Base-by-base conservation (phyloP, 2,329 filamentous ascomycete species). In the Ophiocordyceps polyrhachis-furcata region DNA sequence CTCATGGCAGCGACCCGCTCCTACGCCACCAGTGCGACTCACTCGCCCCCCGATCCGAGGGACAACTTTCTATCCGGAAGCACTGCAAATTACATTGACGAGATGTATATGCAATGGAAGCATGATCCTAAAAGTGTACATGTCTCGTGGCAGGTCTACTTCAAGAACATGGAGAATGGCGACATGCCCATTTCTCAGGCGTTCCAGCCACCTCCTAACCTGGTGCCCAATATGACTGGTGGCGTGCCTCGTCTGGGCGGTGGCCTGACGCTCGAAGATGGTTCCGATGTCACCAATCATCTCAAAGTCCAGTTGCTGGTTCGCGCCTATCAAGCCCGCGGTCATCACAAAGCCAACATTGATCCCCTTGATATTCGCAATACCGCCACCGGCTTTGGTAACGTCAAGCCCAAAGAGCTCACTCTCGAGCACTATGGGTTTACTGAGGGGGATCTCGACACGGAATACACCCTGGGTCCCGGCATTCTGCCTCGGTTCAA, bases 61-160 rank as follows among this genome's bases (percentile, higher is more conserved):
- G 91, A 98, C 67, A 93, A 81, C 68, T 98, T 98, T 73, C 76
- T 98, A 49, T 85, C 87, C 51, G 91, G 91, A 53, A 96, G 85
- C 71, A 91, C 89, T 49, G 91, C 91, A 66, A 95, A 93, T 70
- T 98, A 98, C 69, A 86, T 98, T 62, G 91, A 98, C 65, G 91
- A 95, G 71, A 98, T 98, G 91, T 98, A 98, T 67, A 71, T 95
- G 70, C 80, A 88, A 62, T 98, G 91, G 91, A 94, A 89, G 68
- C 73, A 83, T 51, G 87, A 98, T 56, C 88, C 91, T 44, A 75
- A 79, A 56, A 94, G 85, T 60, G 91, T 98, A 48, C 91, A 98
- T 66, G 74, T 94, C 56, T 98, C 91, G 62, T 98, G 91, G 91
- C 89, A 94, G 69, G 81, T 93, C 61, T 98, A 98, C 75, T 98